Percentiles rank a stretch among this genome's conserved stretches.
phyloP scores from a whole-genome alignment of 2,329 filamentous ascomycete species.

The Aspergillus latus region DNA sequence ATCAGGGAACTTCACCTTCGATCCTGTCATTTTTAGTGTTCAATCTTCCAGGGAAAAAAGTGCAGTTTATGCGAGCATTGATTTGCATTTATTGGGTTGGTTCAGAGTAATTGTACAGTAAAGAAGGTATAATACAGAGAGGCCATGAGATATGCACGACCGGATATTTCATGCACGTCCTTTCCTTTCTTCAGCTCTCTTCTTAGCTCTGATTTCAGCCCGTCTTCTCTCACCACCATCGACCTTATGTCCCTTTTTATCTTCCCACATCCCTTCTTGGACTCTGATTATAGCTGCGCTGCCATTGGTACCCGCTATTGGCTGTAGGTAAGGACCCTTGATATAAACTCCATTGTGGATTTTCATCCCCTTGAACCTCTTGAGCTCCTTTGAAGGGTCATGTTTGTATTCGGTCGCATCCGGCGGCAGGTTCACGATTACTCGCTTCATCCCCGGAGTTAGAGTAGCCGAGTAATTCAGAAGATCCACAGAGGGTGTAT shows the following conservation, averaged over 20 bases:
- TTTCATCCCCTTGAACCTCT: constrained; percentile 63
- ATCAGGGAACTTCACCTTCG: too few relatives aligned
- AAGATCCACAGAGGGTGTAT: constrained; percentile 25
- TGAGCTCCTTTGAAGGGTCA: constrained; percentile 46
- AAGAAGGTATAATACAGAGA: too few relatives aligned
- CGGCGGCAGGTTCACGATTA: constrained; percentile 61
- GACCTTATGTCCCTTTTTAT: constrained; percentile 82
- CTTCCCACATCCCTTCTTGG: constrained; percentile 91
- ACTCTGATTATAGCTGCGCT: constrained; percentile 66
- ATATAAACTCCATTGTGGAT: constrained; percentile 69
- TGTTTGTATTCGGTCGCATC: constrained; percentile 56
- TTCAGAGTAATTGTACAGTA: too few relatives aligned
- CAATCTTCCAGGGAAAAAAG: too few relatives aligned
- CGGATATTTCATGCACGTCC: constrained; percentile 25
- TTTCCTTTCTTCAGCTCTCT: constrained; percentile 74
- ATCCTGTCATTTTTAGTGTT: too few relatives aligned
- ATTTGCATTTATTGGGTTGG: too few relatives aligned
- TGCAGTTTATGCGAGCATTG: too few relatives aligned
- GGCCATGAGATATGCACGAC: too few relatives aligned
- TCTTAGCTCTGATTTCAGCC: constrained; percentile 84
- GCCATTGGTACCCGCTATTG: constrained; percentile 61
- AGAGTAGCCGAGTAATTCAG: constrained; percentile 52
- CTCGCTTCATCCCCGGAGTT: constrained; percentile 56
- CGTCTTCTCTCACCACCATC: constrained; percentile 92
- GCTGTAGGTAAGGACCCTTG: constrained; percentile 70